Conservation (phyloP, 345 rosid species). For the Lumnitzera littorea region DNA sequence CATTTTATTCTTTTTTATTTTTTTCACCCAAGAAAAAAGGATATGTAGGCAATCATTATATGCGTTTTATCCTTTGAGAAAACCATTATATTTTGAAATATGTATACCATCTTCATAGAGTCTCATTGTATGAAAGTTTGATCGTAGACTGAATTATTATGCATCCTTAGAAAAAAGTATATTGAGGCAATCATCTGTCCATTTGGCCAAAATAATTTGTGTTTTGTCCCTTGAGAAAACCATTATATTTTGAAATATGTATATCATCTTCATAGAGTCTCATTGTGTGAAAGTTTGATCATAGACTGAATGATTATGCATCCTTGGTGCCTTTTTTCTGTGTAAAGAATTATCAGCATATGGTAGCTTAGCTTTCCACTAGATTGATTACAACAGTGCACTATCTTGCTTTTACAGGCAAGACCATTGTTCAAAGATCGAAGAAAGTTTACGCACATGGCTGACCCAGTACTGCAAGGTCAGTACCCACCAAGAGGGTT, state of each 20-base stretch:
- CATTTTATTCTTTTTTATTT: too few species aligned
- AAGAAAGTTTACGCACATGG: conserved; percentile 68
- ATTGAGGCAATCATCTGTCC: too few species aligned
- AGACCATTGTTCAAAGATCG: conserved; percentile 77
- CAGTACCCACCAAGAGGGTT: conserved; percentile 74
- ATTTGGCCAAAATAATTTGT: too few species aligned
- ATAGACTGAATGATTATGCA: not conserved
- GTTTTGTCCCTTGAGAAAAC: too few species aligned
- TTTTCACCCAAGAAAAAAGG: too few species aligned
- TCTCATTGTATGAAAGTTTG: too few species aligned
- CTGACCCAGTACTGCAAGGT: conserved; percentile 77
- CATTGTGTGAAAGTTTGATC: too few species aligned
- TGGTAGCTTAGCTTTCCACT: too few species aligned
- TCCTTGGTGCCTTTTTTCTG: not conserved
- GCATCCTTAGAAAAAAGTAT: not conserved
- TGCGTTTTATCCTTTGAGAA: too few species aligned
- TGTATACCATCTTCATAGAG: not conserved
- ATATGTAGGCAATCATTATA: too few species aligned
- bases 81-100: too few species aligned
- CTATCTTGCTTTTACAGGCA: conserved; percentile 44
- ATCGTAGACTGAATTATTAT: not conserved
- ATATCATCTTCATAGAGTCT: not conserved
- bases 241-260: too few species aligned
- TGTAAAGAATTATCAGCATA: not conserved
- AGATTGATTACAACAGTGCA: not conserved